A percentile compares a stretch with the other conserved stretches of the same genome.
Evolutionary conservation across 176 grass and related monocot genomes (phyloP).

Genomic region (Zea luxurians): DNA sequence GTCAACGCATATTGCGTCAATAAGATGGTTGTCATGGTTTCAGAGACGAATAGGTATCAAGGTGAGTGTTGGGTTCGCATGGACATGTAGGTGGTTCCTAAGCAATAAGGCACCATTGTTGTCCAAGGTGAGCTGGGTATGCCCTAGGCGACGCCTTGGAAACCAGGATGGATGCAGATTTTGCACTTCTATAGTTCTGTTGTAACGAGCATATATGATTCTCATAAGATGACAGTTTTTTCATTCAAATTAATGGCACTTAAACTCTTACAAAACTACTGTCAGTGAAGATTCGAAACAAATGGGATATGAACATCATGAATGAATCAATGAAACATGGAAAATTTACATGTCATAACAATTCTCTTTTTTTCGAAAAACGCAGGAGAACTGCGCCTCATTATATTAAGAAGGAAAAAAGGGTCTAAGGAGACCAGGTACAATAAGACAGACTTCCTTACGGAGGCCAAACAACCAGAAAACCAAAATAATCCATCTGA

Average conservation of each 20-base stretch:
- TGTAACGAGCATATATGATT: not conserved
- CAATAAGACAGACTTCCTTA: too few species aligned
- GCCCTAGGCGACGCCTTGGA: too few species aligned
- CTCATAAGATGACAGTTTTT: not conserved
- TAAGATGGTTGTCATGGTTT: not conserved
- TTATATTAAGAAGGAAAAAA: too few species aligned
- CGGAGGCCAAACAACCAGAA: too few species aligned
- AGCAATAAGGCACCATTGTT: too few species aligned
- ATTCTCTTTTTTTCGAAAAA: not conserved
- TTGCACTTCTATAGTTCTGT: slow-evolving; percentile 11
- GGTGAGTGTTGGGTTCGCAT: too few species aligned
- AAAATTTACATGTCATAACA: not conserved
- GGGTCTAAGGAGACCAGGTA: too few species aligned
- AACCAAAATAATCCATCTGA: too few species aligned
- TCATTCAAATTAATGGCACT: not conserved
- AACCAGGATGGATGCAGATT: not conserved
- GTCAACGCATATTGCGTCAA: not conserved
- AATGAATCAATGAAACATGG: not conserved
- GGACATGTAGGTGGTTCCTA: too few species aligned
- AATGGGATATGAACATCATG: not conserved
- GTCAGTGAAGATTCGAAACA: slow-evolving; percentile 15
- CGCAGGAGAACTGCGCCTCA: too few species aligned
- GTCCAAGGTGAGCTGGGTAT: too few species aligned
- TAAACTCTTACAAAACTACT: not conserved
- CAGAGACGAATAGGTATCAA: too few species aligned